Base-by-base conservation (phyloP, 2,329 filamentous ascomycete genomes). In the Nigrospora oryzae region DNA sequence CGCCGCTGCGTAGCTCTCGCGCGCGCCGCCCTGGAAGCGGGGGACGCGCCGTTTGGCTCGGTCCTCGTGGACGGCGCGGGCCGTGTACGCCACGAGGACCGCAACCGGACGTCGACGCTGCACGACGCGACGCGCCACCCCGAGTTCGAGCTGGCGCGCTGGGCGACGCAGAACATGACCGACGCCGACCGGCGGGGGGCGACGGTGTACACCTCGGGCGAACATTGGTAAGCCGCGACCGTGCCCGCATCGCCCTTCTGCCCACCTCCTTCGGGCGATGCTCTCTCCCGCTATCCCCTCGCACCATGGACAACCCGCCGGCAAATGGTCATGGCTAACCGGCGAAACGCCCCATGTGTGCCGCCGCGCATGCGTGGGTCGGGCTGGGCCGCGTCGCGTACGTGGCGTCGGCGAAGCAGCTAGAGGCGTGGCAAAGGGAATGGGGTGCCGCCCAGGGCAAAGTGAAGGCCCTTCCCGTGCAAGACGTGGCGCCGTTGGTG, bases 1-100 rank as follows among this genome's bases (percentile, higher is more conserved):
- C 49, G 49, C 12, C 53, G 53, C 6, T 53, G 52, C 38, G 55
- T 63, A 36, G 60, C 54, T 4, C 46, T 64, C 0, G 61, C 63
- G 0, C 51, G 52, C 2, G 55, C 63, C 31, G 52, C 54, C 4
- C 50, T 53, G 2, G 52, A 51, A 0, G 47, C 58, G 3, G 58
- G 53, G 14, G 53, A 56, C 38, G 51, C 48, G 11, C 53, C 53
- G 16, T 56, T 56, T 41, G 52, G 53, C 5, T 54, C 52, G 11
- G 47, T 56, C 3, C 49, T 46, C n/a, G 48, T 48, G 11, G 31
- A 38, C 33, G 28, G 17, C 15, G 13, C 36, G 15, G 36, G 43
- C 28, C 30, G 4, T 7, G 36, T 45, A 12, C 43, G 45, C 3
- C 42, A 28, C 19, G 53, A 54, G 16, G 53, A 52, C 32, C 49